Conservation (phyloP, 805 yeast genomes). For the Wickerhamomyces rabaulensis region DNA sequence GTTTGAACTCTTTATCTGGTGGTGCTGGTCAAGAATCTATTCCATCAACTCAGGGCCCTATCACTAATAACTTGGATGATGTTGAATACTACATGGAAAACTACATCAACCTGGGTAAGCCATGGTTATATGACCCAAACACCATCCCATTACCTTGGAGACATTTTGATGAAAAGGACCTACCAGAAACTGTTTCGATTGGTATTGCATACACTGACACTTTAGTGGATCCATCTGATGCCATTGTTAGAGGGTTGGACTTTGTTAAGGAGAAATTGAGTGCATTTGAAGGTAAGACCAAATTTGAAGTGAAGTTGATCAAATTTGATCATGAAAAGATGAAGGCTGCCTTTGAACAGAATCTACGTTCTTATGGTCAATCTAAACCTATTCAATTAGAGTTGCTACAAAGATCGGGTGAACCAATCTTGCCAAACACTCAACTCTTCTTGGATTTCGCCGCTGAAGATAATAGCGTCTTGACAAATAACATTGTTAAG, state of each 20-base stretch:
- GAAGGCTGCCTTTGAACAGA: slow-evolving; percentile 52
- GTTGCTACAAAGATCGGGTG: slow-evolving; percentile 56
- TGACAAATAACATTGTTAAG: slow-evolving; percentile 50
- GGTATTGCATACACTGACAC: slow-evolving; percentile 63
- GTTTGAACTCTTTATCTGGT: slow-evolving; percentile 22
- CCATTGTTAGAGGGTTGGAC: slow-evolving; percentile 51
- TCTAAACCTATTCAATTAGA: slow-evolving; percentile 48
- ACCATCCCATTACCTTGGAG: slow-evolving; percentile 35
- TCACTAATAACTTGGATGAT: slow-evolving; percentile 60
- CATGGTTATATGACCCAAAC: slow-evolving; percentile 48
- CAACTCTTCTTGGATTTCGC: slow-evolving; percentile 57
- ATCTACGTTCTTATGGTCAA: slow-evolving; percentile 52
- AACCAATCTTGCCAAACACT: slow-evolving; percentile 63
- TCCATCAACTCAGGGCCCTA: slow-evolving; percentile 64
- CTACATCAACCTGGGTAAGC: slow-evolving; percentile 48
- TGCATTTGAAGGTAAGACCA: slow-evolving; percentile 31
- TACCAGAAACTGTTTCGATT: slow-evolving; percentile 43
- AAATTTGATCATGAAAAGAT: slow-evolving; percentile 48
- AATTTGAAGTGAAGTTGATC: slow-evolving; percentile 39
- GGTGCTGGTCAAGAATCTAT: slow-evolving; percentile 47
- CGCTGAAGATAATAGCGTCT: slow-evolving; percentile 51
- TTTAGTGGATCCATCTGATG: slow-evolving; percentile 61
- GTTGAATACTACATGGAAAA: slow-evolving; percentile 61
- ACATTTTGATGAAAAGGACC: slow-evolving; percentile 18
- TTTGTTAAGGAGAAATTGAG: slow-evolving; percentile 45